Percentiles rank a stretch among this genome's conserved stretches.
Conservation (phyloP, 495 filamentous ascomycete species). For the Penicillium crystallinum region DNA sequence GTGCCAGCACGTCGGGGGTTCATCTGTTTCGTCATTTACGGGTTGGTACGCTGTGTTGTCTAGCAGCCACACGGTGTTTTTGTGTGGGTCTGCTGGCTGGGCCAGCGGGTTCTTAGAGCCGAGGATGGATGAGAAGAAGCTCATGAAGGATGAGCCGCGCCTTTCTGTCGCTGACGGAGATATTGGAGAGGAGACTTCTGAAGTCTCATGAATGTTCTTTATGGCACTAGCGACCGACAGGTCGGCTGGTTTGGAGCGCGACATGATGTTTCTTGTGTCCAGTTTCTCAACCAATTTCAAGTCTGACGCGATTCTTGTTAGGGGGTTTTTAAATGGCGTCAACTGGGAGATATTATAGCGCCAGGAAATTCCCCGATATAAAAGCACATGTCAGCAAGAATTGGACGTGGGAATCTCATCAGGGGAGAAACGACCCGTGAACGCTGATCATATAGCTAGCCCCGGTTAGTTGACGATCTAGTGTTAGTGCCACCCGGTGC, state of each 20-base stretch:
- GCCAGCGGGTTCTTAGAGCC: constrained; percentile 26
- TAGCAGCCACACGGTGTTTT: constrained; percentile 78
- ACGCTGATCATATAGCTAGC: constrained; percentile 23
- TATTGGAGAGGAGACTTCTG: neutral
- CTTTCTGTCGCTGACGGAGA: constrained; percentile 11
- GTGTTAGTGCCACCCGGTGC: constrained; percentile 4
- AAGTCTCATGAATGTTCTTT: neutral
- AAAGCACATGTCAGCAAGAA: constrained; percentile 8
- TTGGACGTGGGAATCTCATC: constrained; percentile 6
- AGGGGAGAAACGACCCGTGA: constrained; percentile 11
- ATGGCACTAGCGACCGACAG: neutral
- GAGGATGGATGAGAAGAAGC: constrained; percentile 24
- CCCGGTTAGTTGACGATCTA: constrained; percentile 12
- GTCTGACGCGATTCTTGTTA: neutral
- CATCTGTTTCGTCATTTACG: constrained; percentile 16
- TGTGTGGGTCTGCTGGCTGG: constrained; percentile 36
- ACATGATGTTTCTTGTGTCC: constrained; percentile 9
- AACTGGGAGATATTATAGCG: too few relatives aligned
- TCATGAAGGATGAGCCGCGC: constrained; percentile 27
- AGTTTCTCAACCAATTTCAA: neutral
- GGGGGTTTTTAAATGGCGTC: neutral
- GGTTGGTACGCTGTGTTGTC: constrained; percentile 80
- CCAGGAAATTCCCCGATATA: neutral
- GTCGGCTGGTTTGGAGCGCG: constrained; percentile 4
- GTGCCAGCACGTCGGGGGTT: constrained; percentile 53